phyloP scores from a whole-genome alignment of 768 basidiomycete genomes.

The Pleurotus pulmonarius region DNA sequence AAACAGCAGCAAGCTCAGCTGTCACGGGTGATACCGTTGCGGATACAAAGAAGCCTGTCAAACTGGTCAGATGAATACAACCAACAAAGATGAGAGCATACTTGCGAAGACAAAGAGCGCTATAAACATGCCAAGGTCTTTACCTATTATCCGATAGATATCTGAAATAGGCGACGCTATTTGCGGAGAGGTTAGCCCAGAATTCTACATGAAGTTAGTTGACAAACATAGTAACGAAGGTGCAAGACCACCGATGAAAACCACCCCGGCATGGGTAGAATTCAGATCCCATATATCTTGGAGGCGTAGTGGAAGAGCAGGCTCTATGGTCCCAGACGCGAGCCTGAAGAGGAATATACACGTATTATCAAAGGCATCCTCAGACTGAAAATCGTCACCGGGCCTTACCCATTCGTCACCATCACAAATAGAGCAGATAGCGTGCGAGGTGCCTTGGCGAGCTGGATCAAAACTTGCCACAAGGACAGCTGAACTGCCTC shows the following conservation, averaged over 20 bases:
- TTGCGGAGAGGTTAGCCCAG: conserved; percentile 7
- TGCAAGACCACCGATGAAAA: conserved; percentile 61
- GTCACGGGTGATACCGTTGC: conserved; percentile 59
- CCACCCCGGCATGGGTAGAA: conserved; percentile 56
- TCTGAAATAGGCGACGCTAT: conserved; percentile 56
- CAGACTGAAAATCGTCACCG: neutral
- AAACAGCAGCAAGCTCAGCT: conserved; percentile 62
- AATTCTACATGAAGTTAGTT: neutral
- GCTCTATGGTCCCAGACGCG: conserved; percentile 47
- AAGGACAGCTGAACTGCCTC: conserved; percentile 24
- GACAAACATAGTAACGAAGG: conserved; percentile 62
- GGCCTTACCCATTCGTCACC: conserved; percentile 51
- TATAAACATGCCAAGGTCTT: conserved; percentile 45
- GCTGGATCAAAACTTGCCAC: conserved; percentile 33
- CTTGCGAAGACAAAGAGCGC: conserved; percentile 49
- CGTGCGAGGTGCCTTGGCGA: conserved; percentile 47
- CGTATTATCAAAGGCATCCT: neutral
- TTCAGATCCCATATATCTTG: conserved; percentile 44
- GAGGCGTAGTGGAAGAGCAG: conserved; percentile 54
- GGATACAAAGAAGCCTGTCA: conserved; percentile 57
- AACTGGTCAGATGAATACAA: neutral
- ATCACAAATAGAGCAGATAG: conserved; percentile 39
- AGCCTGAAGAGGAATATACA: conserved; percentile 27
- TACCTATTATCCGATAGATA: conserved; percentile 51
- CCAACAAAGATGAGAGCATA: conserved; percentile 24